Evolutionary conservation across 75 land plant genomes (phyloP), one percentile per base, ranked within the genome.

Genomic region (Pinus taeda): DNA sequence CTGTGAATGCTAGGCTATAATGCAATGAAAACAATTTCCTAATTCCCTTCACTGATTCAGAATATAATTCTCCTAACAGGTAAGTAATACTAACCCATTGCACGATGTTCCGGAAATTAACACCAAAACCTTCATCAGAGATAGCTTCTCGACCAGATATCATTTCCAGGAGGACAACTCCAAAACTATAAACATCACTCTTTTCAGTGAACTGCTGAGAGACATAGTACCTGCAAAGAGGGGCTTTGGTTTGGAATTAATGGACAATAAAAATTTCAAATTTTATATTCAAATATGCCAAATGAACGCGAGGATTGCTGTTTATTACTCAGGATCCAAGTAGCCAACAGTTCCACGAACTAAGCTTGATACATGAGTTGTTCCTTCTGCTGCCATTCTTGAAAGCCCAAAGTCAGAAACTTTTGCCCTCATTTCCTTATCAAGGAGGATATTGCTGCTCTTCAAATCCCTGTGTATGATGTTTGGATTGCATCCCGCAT

Each of bases 341-440:
- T 92, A 92, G 42, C 94, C 94, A 57, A 90, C 88, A 57, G 94
- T 92, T 37, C 94, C 94, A 30, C 90, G 81, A 22, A 90, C 94
- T 8, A 88, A 74, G 76, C 90, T 90, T 13, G 94, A 87, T 17
- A 90, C 90, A 82, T 90, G 88, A 29, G 81, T 83, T 14, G 85
- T 76, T 76, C 90, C 90, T 72, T 89, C 92, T 57, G 80, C 87
- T 57, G 89, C 90, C 6, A 90, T 76, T 78, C 90, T 92, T 17
- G 94, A 92, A 26, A 92, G 88, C 60, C 92, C 94, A 81, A 92
- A 92, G 84, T 92, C 94, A 59, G 92, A 78, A 59, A 92, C 94
- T 82, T 92, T 92, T 55, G 94, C 92, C 74, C 82, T 82, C 89
- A 83, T 89, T 78, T 92, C 72, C 59, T 82, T 86, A 81, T 90